These are phyloP conservation scores for Haplosporangium sp. DNA, from an alignment of 371 early-diverging fungal genomes.

Conservation along the genomic window DNA sequence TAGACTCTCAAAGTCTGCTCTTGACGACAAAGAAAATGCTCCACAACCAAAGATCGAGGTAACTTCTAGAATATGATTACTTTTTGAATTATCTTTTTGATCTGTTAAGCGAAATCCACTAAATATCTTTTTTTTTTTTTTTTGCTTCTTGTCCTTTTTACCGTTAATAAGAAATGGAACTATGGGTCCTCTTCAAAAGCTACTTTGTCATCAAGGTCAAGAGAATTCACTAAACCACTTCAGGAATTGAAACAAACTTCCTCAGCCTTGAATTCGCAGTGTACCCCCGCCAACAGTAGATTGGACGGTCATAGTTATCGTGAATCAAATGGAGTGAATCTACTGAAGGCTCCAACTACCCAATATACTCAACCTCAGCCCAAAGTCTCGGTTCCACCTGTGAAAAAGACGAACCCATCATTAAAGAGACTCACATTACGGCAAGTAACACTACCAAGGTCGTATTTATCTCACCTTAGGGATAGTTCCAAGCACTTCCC, in stretches of 20 bases:
- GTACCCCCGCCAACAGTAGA: background rate
- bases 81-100: background rate
- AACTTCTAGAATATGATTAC: too few species aligned
- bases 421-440: background rate
- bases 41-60: background rate
- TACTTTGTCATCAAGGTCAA: background rate
- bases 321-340: conserved; percentile 1
- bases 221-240: background rate
- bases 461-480: background rate
- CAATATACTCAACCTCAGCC: background rate
- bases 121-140: background rate
- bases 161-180: background rate
- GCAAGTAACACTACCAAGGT: background rate
- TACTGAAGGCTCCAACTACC: background rate
- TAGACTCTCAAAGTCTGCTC: background rate
- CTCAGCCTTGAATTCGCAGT: background rate
- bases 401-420: background rate
- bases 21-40: conserved; percentile 5
- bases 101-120: background rate
- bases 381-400: background rate
- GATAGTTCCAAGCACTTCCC: background rate
- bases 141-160: background rate
- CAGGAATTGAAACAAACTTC: background rate
- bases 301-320: too few species aligned
- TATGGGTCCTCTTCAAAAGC: background rate